Conservation (phyloP, 345 rosid species). For the Eucalyptus urophylla region DNA sequence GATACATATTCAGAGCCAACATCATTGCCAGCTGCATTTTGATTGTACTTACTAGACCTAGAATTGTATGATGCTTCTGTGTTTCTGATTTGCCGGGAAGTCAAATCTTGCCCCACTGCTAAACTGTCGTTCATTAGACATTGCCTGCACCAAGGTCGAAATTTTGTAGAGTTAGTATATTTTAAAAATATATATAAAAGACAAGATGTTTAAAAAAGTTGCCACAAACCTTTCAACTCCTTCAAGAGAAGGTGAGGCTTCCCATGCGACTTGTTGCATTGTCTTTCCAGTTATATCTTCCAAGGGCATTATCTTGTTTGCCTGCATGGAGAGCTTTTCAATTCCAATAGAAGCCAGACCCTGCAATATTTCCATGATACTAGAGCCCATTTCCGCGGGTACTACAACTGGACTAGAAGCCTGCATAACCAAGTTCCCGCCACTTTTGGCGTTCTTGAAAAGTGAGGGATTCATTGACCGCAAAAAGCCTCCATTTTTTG, state of each 20-base stretch:
- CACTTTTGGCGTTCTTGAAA: slow-evolving; percentile 48
- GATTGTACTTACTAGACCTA: slow-evolving; percentile 16
- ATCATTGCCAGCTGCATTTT: slow-evolving; percentile 20
- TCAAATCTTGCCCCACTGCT: slow-evolving; percentile 15
- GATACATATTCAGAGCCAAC: slow-evolving; percentile 64
- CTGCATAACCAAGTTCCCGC: slow-evolving; percentile 88
- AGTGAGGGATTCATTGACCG: slow-evolving; percentile 74
- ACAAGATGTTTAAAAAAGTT: background rate
- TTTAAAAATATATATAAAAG: background rate
- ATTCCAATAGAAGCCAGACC: slow-evolving; percentile 77
- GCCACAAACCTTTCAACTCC: slow-evolving; percentile 40
- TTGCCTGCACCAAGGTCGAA: slow-evolving; percentile 30
- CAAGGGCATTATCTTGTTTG: slow-evolving; percentile 86
- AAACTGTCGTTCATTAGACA: slow-evolving; percentile 20
- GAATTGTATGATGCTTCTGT: slow-evolving; percentile 23
- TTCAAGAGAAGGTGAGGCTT: slow-evolving; percentile 39
- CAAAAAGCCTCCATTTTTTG: slow-evolving; percentile 70
- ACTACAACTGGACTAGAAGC: slow-evolving; percentile 91
- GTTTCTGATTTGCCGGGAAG: slow-evolving; percentile 12
- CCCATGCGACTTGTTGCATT: slow-evolving; percentile 77
- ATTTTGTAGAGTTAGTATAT: background rate
- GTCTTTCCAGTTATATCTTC: slow-evolving; percentile 92
- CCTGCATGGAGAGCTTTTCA: slow-evolving; percentile 91
- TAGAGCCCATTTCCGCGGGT: slow-evolving; percentile 94
- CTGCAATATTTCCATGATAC: slow-evolving; percentile 60